Percentiles rank a stretch among this genome's conserved stretches.
These are phyloP conservation scores for Salvia rosmarinus DNA, from an alignment of 257 asterid genomes.

Conservation along the genomic window DNA sequence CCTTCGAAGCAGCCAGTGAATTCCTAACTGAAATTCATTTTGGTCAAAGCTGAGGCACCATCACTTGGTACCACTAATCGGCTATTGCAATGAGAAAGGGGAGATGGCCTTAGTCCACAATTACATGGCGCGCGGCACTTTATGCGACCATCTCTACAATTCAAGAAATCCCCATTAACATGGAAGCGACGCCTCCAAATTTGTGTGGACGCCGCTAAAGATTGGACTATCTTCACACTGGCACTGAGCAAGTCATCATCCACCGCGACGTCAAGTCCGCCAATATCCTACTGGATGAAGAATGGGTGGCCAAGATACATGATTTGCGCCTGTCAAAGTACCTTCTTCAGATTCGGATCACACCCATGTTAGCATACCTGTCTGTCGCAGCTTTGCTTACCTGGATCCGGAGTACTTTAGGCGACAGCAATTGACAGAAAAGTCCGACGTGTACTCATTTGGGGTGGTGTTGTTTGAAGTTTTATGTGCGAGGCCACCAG, in stretches of 20 bases:
- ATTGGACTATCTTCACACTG: slow-evolving; percentile 56
- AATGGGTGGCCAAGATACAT: slow-evolving; percentile 62
- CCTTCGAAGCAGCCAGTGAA: background rate
- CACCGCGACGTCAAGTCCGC: slow-evolving; percentile 71
- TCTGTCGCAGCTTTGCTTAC: slow-evolving; percentile 62
- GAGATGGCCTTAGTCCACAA: slow-evolving; percentile 49
- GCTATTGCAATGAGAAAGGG: no score
- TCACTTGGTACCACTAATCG: no score
- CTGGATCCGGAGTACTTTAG: slow-evolving; percentile 55
- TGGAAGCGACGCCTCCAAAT: slow-evolving; percentile 61
- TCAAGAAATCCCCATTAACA: slow-evolving; percentile 40
- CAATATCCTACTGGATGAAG: slow-evolving; percentile 60
- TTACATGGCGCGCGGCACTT: slow-evolving; percentile 57
- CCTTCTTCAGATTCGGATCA: slow-evolving; percentile 43
- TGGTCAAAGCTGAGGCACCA: no score
- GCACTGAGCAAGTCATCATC: slow-evolving; percentile 47
- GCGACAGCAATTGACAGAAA: slow-evolving; percentile 62
- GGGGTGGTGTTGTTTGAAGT: slow-evolving; percentile 65
- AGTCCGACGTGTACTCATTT: slow-evolving; percentile 66
- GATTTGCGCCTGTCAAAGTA: slow-evolving; percentile 60
- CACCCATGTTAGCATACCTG: slow-evolving; percentile 57
- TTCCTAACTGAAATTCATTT: no score
- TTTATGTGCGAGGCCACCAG: slow-evolving; percentile 47
- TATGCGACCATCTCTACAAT: slow-evolving; percentile 52
- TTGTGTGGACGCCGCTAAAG: slow-evolving; percentile 61